Percentiles rank a stretch among this genome's conserved stretches.
Conservation (phyloP, 306 rosid genomes). For the Vigna nakashimae region DNA sequence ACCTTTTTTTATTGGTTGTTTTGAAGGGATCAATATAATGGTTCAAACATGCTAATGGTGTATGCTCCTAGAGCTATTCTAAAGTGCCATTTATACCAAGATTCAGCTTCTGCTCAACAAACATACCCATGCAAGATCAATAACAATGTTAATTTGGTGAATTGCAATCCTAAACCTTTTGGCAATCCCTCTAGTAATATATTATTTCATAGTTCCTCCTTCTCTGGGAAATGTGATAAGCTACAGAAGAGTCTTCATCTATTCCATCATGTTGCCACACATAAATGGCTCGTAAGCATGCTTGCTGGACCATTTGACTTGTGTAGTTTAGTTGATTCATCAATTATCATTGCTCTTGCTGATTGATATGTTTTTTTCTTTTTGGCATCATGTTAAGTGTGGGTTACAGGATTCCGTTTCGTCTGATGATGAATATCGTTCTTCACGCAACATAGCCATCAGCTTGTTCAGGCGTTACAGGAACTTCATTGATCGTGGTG, state of each 20-base stretch:
- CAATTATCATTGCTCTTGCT: slow-evolving; percentile 1
- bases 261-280: slow-evolving; percentile 57
- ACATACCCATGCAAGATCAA: slow-evolving; percentile 60
- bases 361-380: slow-evolving; percentile 26
- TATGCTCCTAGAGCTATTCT: slow-evolving; percentile 66
- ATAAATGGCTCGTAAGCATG: slow-evolving; percentile 78
- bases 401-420: slow-evolving; percentile 68
- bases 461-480: slow-evolving; percentile 82
- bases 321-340: slow-evolving; percentile 4
- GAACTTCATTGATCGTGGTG: slow-evolving; percentile 88
- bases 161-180: slow-evolving; percentile 45
- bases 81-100: slow-evolving; percentile 48
- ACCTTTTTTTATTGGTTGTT: not conserved
- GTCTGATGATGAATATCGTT: slow-evolving; percentile 84
- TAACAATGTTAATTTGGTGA: slow-evolving; percentile 59
- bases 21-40: slow-evolving; percentile 66
- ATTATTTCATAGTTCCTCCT: slow-evolving; percentile 48
- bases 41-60: slow-evolving; percentile 80
- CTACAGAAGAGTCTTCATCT: slow-evolving; percentile 62
- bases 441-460: slow-evolving; percentile 97
- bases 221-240: slow-evolving; percentile 61
- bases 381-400: slow-evolving; percentile 56
- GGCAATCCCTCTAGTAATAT: slow-evolving; percentile 50
- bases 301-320: slow-evolving; percentile 10
- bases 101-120: slow-evolving; percentile 53